Evolutionary conservation across 371 early-diverging fungal genomes (phyloP), one percentile per base, ranked within the genome.

Genomic region (Haplosporangium sp.): DNA sequence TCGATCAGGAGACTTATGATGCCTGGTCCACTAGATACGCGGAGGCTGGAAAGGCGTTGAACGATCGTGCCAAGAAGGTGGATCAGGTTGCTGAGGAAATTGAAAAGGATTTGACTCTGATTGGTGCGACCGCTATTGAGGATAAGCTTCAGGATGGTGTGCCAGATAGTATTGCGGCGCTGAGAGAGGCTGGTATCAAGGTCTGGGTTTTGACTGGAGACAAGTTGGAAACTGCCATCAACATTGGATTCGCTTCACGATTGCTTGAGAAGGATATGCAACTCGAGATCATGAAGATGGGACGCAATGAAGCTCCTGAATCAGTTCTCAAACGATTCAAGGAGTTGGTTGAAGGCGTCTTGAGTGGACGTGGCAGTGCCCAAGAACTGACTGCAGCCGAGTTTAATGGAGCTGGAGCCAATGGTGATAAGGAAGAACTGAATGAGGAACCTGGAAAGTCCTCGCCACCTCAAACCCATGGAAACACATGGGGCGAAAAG

Each of bases 121-220:
- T 98, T 69, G 99, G 99, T 0, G 95, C 96, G 0, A 98, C 99
- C 0, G 99, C 96, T 10, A 98, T 99, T 62, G 99, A 99, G 85
- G 99, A 99, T 85, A 93, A 95, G 76, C 86, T 99, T 42, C 99
- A 99, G 84, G 97, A 97, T 55, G 93, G 95, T 35, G 99, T 98
- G 0, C 96, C 97, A 1, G 92, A 97, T n/a, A 88, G 95, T 40
- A 96, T 99, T 59, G 92, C 90, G 19, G 85, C 91, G 7, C 87
- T 99, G 6, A 86, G 92, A 13, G 87, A 92, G 37, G 97, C 98
- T 1, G 98, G 98, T 1, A 97, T 99, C 82, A 96, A 96, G 79
- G 90, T 99, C 44, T 99, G 99, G 99, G 99, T 99, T 40, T 84
- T 99, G 65, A 99, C 99, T 3, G 99, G 99, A 56, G 99, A 99